Evolutionary conservation across 169 alveolate species (phyloP), one percentile per base, ranked within the genome.

Genomic region (Cyclospora cayetanensis): DNA sequence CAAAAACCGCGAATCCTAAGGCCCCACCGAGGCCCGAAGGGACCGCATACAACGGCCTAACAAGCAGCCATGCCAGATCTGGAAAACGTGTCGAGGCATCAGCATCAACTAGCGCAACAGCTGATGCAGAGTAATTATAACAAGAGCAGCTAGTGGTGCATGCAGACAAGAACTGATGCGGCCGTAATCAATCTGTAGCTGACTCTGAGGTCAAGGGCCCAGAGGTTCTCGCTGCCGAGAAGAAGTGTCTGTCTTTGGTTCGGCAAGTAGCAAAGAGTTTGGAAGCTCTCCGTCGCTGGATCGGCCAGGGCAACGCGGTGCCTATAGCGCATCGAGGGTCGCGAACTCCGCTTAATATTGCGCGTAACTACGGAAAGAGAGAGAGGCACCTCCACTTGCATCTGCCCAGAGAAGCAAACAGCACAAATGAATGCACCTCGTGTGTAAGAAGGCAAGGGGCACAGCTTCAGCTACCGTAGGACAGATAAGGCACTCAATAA

Each of bases 141-240:
- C 41, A 39, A 34, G 46, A 68, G 25, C 43, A 29, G 50, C 50
- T 9, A 68, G 53, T 5, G 52, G 29, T 4, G 50, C 80, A 34
- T 9, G 52, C 80, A 68, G 41, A 1, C 43, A 20, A 5, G 11
- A 34, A 29, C 46, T 5, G 60, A 46, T 46, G 60, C 60, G 11
- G 11, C 20, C n/a, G n/a, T n/a, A n/a, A 46, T 46, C 15, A 46
- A 7, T 46, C 60, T 15, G 7, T 11, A 7, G 7, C 84, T 2
- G 2, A 74, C 84, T 25, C 84, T 37, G 41, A 74, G 63, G 37
- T 74, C 84, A 4, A 74, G 35, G 25, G 84, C 84, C 84, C 84
- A 74, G 27, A 74, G 37, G 37, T 74, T 74, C 2, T 74, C 84
- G 63, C 84, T 74, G 34, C 84, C 84, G 12, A 74, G 60, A n/a